Evolutionary conservation across 2,329 filamentous ascomycete genomes (phyloP).

Genomic region (Colletotrichum orbiculare): DNA sequence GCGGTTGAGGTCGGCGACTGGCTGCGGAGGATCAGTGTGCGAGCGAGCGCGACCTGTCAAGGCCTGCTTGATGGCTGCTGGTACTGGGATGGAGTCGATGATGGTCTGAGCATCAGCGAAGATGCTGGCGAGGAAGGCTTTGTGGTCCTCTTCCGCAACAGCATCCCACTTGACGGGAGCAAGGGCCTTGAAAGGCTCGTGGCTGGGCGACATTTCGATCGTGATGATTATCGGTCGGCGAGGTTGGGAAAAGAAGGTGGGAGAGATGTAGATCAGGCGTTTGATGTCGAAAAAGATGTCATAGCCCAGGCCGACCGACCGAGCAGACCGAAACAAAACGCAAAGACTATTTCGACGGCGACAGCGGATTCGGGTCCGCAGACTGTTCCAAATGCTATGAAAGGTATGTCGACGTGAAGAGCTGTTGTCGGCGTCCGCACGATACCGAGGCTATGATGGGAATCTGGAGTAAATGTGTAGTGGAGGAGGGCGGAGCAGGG

Average conservation of each 20-base stretch:
- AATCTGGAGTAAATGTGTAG: neutral
- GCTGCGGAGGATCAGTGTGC: slow-evolving; percentile 65
- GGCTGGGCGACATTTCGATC: slow-evolving; percentile 63
- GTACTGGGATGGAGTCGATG: slow-evolving; percentile 77
- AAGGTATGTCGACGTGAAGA: neutral
- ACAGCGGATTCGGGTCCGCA: neutral
- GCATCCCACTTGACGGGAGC: slow-evolving; percentile 65
- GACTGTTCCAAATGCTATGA: neutral
- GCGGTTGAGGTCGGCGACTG: slow-evolving; percentile 62
- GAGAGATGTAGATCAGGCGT: slow-evolving; percentile 4
- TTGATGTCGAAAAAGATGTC: slow-evolving; percentile 19
- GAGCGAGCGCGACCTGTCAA: slow-evolving; percentile 64
- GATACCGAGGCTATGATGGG: slow-evolving; percentile 5
- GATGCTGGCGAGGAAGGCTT: slow-evolving; percentile 65
- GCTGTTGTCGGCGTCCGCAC: slow-evolving; percentile 6
- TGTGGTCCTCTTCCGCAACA: slow-evolving; percentile 58
- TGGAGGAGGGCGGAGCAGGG: slow-evolving; percentile 24
- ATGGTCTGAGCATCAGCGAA: slow-evolving; percentile 77
- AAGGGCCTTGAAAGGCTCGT: slow-evolving; percentile 68
- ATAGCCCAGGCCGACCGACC: slow-evolving; percentile 24
- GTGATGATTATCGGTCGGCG: neutral
- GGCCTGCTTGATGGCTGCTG: slow-evolving; percentile 46
- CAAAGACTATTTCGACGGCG: neutral
- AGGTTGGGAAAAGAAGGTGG: neutral
- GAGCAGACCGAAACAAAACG: slow-evolving; percentile 1